A percentile compares a stretch with the other conserved stretches of the same genome.
Evolutionary conservation across 1,139 yeast species (phyloP).

Genomic region (Lizanozyma gosingica): DNA sequence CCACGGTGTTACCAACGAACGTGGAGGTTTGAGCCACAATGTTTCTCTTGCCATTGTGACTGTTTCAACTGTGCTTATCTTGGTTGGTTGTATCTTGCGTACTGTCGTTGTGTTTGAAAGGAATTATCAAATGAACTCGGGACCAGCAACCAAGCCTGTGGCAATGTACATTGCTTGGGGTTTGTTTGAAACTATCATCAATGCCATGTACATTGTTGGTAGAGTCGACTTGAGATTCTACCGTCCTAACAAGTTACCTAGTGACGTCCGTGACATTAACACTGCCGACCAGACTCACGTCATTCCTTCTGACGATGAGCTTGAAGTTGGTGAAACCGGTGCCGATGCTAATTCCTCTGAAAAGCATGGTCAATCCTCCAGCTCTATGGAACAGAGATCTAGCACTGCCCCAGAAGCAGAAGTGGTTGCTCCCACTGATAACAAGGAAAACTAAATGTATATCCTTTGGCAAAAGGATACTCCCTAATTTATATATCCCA

Average conservation of each 20-base stretch:
- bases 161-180: constrained; percentile 35
- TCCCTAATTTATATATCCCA: too few relatives aligned
- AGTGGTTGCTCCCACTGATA: neutral
- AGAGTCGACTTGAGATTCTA: constrained; percentile 40
- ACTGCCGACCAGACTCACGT: constrained; percentile 30
- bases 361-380: neutral
- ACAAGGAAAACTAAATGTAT: neutral
- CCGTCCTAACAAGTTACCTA: constrained; percentile 36
- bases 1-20: constrained; percentile 30
- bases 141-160: constrained; percentile 15
- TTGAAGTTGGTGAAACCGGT: neutral
- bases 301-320: constrained; percentile 14
- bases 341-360: neutral
- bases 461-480: too few relatives aligned
- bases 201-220: constrained; percentile 29
- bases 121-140: constrained; percentile 11
- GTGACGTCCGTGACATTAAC: constrained; percentile 26
- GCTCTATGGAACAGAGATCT: neutral
- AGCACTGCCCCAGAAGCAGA: neutral
- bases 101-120: constrained; percentile 25
- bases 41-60: constrained; percentile 23
- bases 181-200: constrained; percentile 25
- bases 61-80: constrained; percentile 24
- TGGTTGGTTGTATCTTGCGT: constrained; percentile 24
- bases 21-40: constrained; percentile 32